phyloP scores from a whole-genome alignment of 2,329 filamentous ascomycete species.

The Curvularia eragrostidis region DNA sequence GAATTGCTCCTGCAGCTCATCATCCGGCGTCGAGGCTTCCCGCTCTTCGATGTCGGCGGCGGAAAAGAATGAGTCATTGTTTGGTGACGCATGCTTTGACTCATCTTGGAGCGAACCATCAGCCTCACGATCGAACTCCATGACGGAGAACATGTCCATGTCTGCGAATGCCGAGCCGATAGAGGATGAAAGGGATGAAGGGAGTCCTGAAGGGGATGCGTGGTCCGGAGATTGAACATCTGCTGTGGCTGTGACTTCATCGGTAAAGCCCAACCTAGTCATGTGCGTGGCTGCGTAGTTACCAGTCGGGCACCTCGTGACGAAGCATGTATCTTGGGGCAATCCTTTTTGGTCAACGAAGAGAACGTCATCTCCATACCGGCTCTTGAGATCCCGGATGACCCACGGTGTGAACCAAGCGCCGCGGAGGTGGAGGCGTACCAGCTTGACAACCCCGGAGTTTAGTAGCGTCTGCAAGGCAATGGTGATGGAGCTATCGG shows the following conservation, averaged over 20 bases:
- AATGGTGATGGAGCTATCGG: conserved; percentile 21
- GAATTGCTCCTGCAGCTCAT: neutral
- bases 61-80: conserved; percentile 20
- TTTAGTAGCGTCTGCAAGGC: conserved; percentile 19
- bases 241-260: conserved; percentile 13
- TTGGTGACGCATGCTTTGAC: neutral
- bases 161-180: conserved; percentile 18
- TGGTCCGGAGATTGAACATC: neutral
- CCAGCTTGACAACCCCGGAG: conserved; percentile 10
- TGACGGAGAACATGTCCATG: conserved; percentile 23
- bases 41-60: conserved; percentile 21
- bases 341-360: neutral
- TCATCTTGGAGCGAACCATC: conserved; percentile 6
- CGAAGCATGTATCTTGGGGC: neutral
- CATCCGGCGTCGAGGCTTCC: conserved; percentile 7
- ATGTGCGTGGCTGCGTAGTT: conserved; percentile 15
- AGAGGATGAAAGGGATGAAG: conserved; percentile 16
- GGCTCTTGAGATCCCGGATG: conserved; percentile 10
- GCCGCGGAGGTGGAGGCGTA: conserved; percentile 16
- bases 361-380: conserved; percentile 3
- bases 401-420: conserved; percentile 26
- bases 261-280: conserved; percentile 11
- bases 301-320: conserved; percentile 16
- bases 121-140: conserved; percentile 10
- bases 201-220: neutral